Base-by-base conservation (phyloP, 345 rosid species). In the Syzygium jambos region DNA sequence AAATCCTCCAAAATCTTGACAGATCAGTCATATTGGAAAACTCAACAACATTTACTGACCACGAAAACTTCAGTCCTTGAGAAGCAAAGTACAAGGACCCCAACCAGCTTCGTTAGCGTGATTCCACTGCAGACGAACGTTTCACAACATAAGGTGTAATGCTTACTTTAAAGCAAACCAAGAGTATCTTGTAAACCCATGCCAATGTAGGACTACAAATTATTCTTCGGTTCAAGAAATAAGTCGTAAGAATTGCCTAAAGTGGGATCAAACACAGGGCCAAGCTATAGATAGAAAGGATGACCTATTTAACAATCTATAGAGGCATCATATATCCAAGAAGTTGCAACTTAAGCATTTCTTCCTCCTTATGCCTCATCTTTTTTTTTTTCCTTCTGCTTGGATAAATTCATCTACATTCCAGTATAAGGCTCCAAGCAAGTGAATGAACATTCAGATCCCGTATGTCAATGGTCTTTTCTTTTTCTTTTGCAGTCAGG, bases 1-100 rank as follows among this genome's bases (percentile, higher is more conserved):
- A 56, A 49, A 38, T 77, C 41, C 54, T 34, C 29, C 87, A 54
- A 51, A n/a, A 29, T 52, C 49, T 51, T 85, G 87, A 19, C 55
- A 16, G 9, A 19, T 38, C 82, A 73, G 82, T 38, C 82, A 19
- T 19, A 73, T 19, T 38, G 82, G 73, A 77, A 19, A 2, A 87
- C 14, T 29, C 43, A 61, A 55, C 88, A 56, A 30, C 49, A 52
- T 65, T 34, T 51, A 88, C 91, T 84, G 86, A 98, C 99, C 97
- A 98, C 99, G 88, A 98, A 98, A 85, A 98, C 94, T 96, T 98
- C 95, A 17, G 98, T 95, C 90, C 93, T 96, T 85, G 99, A 93
- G 94, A 98, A 98, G 92, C 97, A 94, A 8, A 98, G 99, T 88
- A 98, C 99, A 54, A 96, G 90, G 86, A 98, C 99, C 3, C 99